Base-by-base conservation (phyloP, 2,329 filamentous ascomycete genomes). In the Neonectria ditissima region DNA sequence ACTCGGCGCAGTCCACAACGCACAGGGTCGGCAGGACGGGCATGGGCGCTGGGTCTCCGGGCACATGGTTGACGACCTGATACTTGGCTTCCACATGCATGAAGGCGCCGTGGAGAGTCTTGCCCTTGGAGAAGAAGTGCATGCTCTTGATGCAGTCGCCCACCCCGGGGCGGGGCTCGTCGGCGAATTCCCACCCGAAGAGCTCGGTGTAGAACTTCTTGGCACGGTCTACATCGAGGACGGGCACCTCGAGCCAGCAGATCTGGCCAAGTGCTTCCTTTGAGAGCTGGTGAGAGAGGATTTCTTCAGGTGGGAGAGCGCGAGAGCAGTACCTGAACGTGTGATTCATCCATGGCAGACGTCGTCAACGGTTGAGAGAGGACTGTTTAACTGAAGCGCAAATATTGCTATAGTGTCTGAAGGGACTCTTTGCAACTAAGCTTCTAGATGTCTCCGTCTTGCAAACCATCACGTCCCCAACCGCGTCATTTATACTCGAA, bases 201-300 rank as follows among this genome's bases (percentile, higher is more conserved):
- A 81, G 69, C 18, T 75, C 67, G 9, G 67, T 71, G 65, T 81
- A 81, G 70, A 82, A 81, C 43, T 72, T 74, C 47, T 75, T 73
- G 57, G 76, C 80, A 30, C 79, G 73, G 30, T 63, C 50, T 14
- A 79, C 60, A 65, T 80, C 73, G 28, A 65, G 69, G 54, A 77
- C 76, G n/a, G 79, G 79, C 14, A 82, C 68, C 58, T 81, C 77
- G 48, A 79, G 74, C 78, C 78, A 82, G 69, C 74, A 78, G 51
- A 79, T 74, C 53, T 80, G 73, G 62, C 78, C 78, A 44, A 73
- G 61, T 44, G 59, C 51, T 63, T 74, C 66, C 70, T 72, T 57
- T 14, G 4, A 24, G 28, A 14, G 37, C 5, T 44, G 52, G 50
- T 66, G 44, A 55, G 52, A 37, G 18, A 24, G 20, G 45, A 4